These are phyloP conservation scores for Pseudogymnoascus sp. DNA, from an alignment of 2,329 filamentous ascomycete genomes.

Conservation along the genomic window DNA sequence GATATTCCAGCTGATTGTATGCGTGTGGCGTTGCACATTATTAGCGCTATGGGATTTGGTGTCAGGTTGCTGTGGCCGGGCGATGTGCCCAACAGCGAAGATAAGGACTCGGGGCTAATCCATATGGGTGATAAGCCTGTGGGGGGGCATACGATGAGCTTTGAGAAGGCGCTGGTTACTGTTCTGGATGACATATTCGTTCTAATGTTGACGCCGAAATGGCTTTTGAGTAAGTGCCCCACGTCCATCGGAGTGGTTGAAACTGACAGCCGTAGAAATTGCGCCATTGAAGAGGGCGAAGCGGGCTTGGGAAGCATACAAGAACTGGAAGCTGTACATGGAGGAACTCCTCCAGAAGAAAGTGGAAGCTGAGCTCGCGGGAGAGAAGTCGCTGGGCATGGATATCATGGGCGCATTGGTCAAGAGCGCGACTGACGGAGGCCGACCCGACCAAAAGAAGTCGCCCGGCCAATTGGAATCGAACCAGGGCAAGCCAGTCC, in stretches of 20 bases:
- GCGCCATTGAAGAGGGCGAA: conserved; percentile 39
- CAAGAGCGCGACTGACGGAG: conserved; percentile 34
- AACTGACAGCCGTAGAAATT: conserved; percentile 22
- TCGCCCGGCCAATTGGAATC: conserved; percentile 36
- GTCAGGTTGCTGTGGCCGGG: conserved; percentile 55
- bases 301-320: conserved; percentile 38
- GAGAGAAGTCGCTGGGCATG: conserved; percentile 36
- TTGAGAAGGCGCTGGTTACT: conserved; percentile 45
- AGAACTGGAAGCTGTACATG: conserved; percentile 56
- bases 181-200: conserved; percentile 47
- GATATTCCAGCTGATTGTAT: conserved; percentile 59
- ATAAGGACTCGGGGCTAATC: conserved; percentile 31
- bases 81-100: conserved; percentile 40
- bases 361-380: conserved; percentile 36
- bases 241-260: neutral
- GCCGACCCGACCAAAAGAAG: conserved; percentile 33
- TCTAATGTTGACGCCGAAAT: conserved; percentile 44
- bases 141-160: conserved; percentile 45
- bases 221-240: conserved; percentile 37
- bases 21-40: conserved; percentile 51
- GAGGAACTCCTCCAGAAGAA: conserved; percentile 49
- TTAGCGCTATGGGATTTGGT: conserved; percentile 66
- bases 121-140: conserved; percentile 25
- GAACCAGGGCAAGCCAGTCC: conserved; percentile 43
- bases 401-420: conserved; percentile 51